Conservation (phyloP, 805 yeast species). For the Metschnikowia proteae region DNA sequence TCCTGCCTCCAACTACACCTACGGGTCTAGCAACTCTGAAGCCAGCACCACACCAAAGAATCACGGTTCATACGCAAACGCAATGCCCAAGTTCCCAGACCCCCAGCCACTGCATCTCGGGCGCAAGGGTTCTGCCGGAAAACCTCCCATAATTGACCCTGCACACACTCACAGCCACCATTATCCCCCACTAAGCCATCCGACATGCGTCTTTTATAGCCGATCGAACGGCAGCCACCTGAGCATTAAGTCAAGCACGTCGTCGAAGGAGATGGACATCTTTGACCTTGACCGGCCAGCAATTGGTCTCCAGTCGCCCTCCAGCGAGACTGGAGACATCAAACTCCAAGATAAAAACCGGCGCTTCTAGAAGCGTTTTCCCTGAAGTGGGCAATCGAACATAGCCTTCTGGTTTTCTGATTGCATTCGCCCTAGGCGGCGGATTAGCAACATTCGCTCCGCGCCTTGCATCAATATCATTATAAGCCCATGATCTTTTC, state of each 20-base stretch:
- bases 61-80: background rate
- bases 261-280: conserved; percentile 20
- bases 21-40: background rate
- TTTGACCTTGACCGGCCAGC: conserved; percentile 25
- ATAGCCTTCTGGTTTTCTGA: background rate
- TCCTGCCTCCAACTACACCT: conserved; percentile 6
- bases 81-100: background rate
- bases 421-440: background rate
- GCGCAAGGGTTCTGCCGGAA: conserved; percentile 1
- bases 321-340: conserved; percentile 3
- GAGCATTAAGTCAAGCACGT: conserved; percentile 24
- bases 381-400: no score
- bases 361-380: background rate
- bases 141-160: conserved; percentile 5
- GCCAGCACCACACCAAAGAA: background rate
- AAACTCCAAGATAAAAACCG: conserved; percentile 2
- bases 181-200: conserved; percentile 9
- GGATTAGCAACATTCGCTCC: background rate
- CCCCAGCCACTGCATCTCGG: conserved; percentile 1
- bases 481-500: no score
- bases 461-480: background rate
- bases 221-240: conserved; percentile 23
- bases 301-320: conserved; percentile 29
- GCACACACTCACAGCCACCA: conserved; percentile 11
- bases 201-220: conserved; percentile 6